These are phyloP conservation scores for Aspergillus floridensis DNA, from an alignment of 2,329 filamentous ascomycete species.

Conservation along the genomic window DNA sequence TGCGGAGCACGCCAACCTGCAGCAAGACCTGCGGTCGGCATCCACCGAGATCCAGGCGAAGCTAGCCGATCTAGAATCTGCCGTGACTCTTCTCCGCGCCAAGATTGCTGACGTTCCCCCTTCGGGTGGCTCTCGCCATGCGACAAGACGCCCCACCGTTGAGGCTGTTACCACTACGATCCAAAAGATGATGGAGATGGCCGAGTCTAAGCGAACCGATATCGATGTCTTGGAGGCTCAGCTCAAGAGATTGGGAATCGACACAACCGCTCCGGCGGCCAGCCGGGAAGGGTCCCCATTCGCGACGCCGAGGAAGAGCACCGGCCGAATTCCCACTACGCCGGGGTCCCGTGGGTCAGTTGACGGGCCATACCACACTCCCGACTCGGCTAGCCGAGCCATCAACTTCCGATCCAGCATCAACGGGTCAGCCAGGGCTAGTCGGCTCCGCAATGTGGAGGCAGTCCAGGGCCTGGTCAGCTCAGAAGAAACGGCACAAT, in stretches of 20 bases:
- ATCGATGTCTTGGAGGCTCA: conserved; percentile 87
- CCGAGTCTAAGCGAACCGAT: conserved; percentile 85
- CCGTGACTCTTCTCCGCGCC: conserved; percentile 73
- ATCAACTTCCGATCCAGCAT: conserved; percentile 35
- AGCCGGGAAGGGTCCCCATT: conserved; percentile 41
- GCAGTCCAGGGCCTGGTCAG: conserved; percentile 23
- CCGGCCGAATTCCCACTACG: conserved; percentile 34
- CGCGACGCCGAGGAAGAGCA: conserved; percentile 35
- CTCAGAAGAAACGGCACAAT: conserved; percentile 33
- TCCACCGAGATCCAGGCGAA: conserved; percentile 71
- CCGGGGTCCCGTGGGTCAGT: conserved; percentile 37
- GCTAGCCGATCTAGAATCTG: conserved; percentile 76
- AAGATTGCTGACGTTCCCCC: conserved; percentile 62
- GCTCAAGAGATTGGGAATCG: conserved; percentile 68
- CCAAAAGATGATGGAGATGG: conserved; percentile 86
- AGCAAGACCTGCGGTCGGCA: conserved; percentile 76
- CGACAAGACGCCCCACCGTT: conserved; percentile 68
- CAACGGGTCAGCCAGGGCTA: conserved; percentile 34
- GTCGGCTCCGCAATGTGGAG: conserved; percentile 33
- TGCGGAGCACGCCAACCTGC: conserved; percentile 77
- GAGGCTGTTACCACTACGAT: conserved; percentile 92
- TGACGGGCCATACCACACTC: conserved; percentile 40
- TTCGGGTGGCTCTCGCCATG: conserved; percentile 43
- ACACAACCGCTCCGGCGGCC: conserved; percentile 21
- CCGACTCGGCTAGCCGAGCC: conserved; percentile 36